Evolutionary conservation across 2,329 filamentous ascomycete species (phyloP), one percentile per base, ranked within the genome.

Genomic region (Pseudogymnoascus sp.): DNA sequence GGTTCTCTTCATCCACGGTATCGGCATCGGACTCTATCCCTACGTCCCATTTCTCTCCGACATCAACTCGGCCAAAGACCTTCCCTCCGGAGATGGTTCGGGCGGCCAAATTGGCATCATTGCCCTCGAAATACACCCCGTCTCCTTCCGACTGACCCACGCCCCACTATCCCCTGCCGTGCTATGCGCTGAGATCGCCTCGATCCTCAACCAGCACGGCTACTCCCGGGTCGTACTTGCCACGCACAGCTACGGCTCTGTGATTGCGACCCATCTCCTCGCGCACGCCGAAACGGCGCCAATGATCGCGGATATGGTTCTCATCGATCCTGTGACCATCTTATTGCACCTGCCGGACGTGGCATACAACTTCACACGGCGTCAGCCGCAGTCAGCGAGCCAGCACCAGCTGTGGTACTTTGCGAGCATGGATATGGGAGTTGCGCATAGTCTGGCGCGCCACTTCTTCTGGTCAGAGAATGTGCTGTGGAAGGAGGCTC

Each of bases 381-480:
- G 77, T 36, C 72, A 72, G 63, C 79, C 79, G 16, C 75, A 65
- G 68, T 72, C 61, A 63, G 80, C 84, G n/a, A 85, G 83, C 67
- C 84, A 88, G 70, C 78, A 81, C 68, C 79, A 85, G 64, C 75
- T 87, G 0, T 83, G 81, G 68, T 88, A 85, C 69, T 87, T 87
- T 64, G 84, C 81, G 0, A 80, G 78, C 10, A 83, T 80, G 67
- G 84, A 88, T 67, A 82, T 84, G 69, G 80, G 82, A 54, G 80
- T 86, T 7, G 77, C 83, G 7, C 82, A 86, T 69, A 85, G 83
- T 0, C 74, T 87, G 0, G 78, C 79, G 11, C 75, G 85, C 11
- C 79, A 82, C 39, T 87, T 87, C 72, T 85, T 85, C 74, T 88
- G 85, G 85, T 77, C 76, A 19, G 79, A 87, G 66, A 86, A 84